phyloP scores from a whole-genome alignment of 2,329 filamentous ascomycete species.

The Phaeomoniella chlamydospora region DNA sequence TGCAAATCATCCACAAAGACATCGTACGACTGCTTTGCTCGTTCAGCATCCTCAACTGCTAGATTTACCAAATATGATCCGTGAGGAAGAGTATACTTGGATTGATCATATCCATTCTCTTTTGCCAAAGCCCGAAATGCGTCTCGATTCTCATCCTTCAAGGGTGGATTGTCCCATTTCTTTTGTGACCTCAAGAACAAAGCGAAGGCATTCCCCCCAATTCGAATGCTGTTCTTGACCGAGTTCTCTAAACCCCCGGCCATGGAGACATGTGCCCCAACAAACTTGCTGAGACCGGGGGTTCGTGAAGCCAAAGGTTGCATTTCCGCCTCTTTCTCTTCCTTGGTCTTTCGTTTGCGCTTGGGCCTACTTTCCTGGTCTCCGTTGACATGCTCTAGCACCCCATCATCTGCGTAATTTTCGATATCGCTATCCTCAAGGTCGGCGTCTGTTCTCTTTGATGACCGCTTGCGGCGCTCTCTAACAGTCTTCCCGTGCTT shows the following conservation, averaged over 20 bases:
- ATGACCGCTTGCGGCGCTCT: neutral
- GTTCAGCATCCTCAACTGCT: slow-evolving; percentile 64
- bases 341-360: slow-evolving; percentile 39
- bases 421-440: neutral
- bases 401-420: neutral
- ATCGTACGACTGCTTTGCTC: slow-evolving; percentile 72
- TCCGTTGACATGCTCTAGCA: neutral
- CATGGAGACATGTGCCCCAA: slow-evolving; percentile 83
- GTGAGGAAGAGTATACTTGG: slow-evolving; percentile 67
- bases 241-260: slow-evolving; percentile 92
- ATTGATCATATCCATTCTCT: slow-evolving; percentile 55
- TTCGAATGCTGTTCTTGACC: slow-evolving; percentile 59
- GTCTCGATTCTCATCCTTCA: slow-evolving; percentile 51
- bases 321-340: slow-evolving; percentile 38
- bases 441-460: slow-evolving; percentile 1
- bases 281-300: slow-evolving; percentile 58
- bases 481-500: neutral
- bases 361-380: slow-evolving; percentile 8
- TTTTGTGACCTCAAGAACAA: slow-evolving; percentile 92
- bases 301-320: slow-evolving; percentile 60
- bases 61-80: slow-evolving; percentile 95
- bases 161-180: slow-evolving; percentile 77
- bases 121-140: slow-evolving; percentile 57
- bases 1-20: slow-evolving; percentile 78
- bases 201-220: slow-evolving; percentile 83